Base-by-base conservation (phyloP, 768 basidiomycete genomes). In the Suillus hirtellus region DNA sequence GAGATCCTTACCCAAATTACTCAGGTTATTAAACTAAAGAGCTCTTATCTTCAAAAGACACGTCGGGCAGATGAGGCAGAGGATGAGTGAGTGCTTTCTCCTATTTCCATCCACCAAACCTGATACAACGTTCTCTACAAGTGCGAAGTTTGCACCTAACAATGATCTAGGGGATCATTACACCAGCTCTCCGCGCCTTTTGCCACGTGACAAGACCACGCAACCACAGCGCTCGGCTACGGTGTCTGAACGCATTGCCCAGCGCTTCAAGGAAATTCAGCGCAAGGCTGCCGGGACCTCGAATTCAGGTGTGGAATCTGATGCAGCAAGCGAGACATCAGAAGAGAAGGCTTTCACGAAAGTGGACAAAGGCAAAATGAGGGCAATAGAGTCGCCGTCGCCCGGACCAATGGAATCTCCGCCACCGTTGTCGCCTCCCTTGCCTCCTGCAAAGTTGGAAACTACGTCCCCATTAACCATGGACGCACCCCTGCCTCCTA, bases 1-100 rank as follows among this genome's bases (percentile, higher is more conserved):
- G 31, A 53, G 43, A 43, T 60, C 6, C 37, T 54, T n/a, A 46
- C 53, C 58, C 4, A 58, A 63, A 53, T 58, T 60, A 17, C 43
- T 27, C 40, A 85, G 81, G 79, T 82, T 6, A 73, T 80, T 49
- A 89, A 89, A 75, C 77, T 95, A 66, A 94, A 92, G 76, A 83
- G 88, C 59, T 81, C 85, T 60, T 96, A 96, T 71, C 74, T 93
- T 12, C 75, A 82, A 38, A 96, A 95, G 75, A 88, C 85, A 0
- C 85, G 92, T 60, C 84, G 85, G 46, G 95, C 95, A 17, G 95
- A 97, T 69, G 95, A 97, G 71, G 89, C 90, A 9, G 94, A 94
- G 73, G 95, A 97, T 73, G 95, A 96, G 95, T 96, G 75, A 70
- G 93, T 81, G 10, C 17, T 52, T 14, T 35, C 44, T 58, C 59